A percentile compares a stretch with the other conserved stretches of the same genome.
phyloP scores from a whole-genome alignment of 345 rosid genomes.

The Rhizophora mangle region DNA sequence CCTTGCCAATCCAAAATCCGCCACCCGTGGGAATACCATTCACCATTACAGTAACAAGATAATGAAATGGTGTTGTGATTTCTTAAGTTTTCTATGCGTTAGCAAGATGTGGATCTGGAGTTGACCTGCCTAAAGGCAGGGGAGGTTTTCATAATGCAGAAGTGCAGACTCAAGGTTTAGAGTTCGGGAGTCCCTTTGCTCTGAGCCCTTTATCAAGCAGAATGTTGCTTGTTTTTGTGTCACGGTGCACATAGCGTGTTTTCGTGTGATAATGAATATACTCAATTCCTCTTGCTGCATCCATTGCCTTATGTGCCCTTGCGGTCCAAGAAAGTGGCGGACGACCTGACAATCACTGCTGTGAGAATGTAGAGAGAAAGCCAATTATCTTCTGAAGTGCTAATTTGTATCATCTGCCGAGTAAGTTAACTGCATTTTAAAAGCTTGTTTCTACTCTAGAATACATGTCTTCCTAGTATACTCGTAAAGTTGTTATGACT shows the following conservation, averaged over 20 bases:
- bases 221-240: conserved; percentile 38
- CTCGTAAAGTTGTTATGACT: too few species aligned
- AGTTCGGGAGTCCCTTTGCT: conserved; percentile 29
- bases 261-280: conserved; percentile 42
- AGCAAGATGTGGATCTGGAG: too few species aligned
- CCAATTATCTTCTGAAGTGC: too few species aligned
- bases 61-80: too few species aligned
- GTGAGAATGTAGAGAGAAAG: background rate
- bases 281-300: conserved; percentile 39
- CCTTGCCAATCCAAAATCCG: conserved; percentile 40
- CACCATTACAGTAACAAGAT: background rate
- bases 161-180: background rate
- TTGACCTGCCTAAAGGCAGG: too few species aligned
- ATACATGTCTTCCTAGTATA: too few species aligned
- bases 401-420: background rate
- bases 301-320: conserved; percentile 32
- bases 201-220: conserved; percentile 34
- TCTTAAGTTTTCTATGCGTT: too few species aligned
- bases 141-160: background rate
- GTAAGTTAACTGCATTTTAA: background rate
- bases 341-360: conserved; percentile 23
- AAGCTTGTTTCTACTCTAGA: background rate
- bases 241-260: conserved; percentile 35
- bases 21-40: conserved; percentile 18
- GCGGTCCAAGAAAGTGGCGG: conserved; percentile 35